These are phyloP conservation scores for Populus hybrid DNA, from an alignment of 441 rosid species.

Conservation along the genomic window DNA sequence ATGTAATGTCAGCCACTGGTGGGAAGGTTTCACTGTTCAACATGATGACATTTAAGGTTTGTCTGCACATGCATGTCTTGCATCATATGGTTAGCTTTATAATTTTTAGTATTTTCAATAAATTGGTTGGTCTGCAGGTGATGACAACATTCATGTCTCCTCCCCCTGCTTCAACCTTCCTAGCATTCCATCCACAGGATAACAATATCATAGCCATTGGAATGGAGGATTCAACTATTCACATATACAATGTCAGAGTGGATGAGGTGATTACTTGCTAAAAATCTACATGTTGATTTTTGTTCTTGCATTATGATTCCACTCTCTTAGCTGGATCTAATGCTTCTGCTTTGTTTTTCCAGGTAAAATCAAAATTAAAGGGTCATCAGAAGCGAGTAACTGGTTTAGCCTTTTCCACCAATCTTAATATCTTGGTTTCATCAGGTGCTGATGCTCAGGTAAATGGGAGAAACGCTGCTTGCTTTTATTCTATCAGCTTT, in stretches of 20 bases:
- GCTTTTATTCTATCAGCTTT: neutral
- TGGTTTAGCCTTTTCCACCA: conserved; percentile 86
- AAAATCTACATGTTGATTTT: neutral
- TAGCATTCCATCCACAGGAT: conserved; percentile 92
- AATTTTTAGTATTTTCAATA: conserved; percentile 7
- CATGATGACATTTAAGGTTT: conserved; percentile 86
- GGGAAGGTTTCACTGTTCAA: conserved; percentile 87
- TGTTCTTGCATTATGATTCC: neutral
- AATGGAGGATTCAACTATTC: conserved; percentile 93
- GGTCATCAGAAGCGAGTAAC: conserved; percentile 91
- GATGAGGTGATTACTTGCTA: conserved; percentile 63
- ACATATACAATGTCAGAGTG: conserved; percentile 80
- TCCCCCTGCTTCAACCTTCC: conserved; percentile 83
- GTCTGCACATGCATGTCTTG: neutral
- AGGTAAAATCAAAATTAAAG: conserved; percentile 85
- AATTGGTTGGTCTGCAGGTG: conserved; percentile 46
- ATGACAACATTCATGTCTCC: conserved; percentile 92
- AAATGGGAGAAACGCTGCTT: conserved; percentile 27
- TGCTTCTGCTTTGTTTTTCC: conserved; percentile 22
- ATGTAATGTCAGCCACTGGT: conserved; percentile 92
- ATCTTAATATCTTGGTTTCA: conserved; percentile 78
- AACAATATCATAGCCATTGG: conserved; percentile 93
- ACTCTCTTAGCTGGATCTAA: conserved; percentile 3
- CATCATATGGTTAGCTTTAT: neutral
- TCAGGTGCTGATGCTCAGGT: conserved; percentile 98